Base-by-base conservation (phyloP, 306 rosid species). In the Ormosia emarginata region DNA sequence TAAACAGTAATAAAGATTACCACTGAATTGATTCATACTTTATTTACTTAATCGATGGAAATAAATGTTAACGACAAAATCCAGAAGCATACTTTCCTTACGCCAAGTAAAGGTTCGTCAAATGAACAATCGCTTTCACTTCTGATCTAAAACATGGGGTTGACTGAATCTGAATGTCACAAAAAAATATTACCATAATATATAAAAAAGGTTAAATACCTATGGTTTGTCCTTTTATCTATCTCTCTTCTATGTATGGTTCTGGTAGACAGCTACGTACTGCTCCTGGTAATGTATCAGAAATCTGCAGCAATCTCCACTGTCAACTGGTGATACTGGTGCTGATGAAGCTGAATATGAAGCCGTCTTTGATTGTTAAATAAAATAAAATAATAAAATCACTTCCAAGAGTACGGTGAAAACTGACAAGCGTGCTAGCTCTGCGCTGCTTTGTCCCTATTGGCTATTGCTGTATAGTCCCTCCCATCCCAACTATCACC, bases 101-200 rank as follows among this genome's bases (percentile, higher is more conserved):
- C 40, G 55, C 75, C 75, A 87, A 49, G 77, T 61, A 80, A 74
- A 88, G 85, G 84, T 67, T 81, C 78, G 81, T 88, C 89, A 86
- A 86, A 86, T 88, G 91, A 88, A 81, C 86, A 33, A 64, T 88
- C 89, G 78, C 89, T 83, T 52, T 88, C 91, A 79, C 40, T 41
- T 84, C 82, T 81, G 85, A 87, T 46, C 11, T 29, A 10, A 67
- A 67, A 74, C 57, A 74, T 63, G 77, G 78, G 79, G 79, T 77
- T 80, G 87, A 85, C 87, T 77, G 79, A 73, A 55, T 77, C 70
- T 41, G 14, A 81, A 65, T 75, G 57, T 80, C 74, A 74, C 67
- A 17, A 73, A 56, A 56, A 34, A 41, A 39, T 37, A 37, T 8
- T 34, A 63, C 14, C 7, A 7, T 29, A 46, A 36, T 52, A 41